These are phyloP conservation scores for Celoporthe dispersa DNA, from an alignment of 2,329 filamentous ascomycete species.

Conservation along the genomic window DNA sequence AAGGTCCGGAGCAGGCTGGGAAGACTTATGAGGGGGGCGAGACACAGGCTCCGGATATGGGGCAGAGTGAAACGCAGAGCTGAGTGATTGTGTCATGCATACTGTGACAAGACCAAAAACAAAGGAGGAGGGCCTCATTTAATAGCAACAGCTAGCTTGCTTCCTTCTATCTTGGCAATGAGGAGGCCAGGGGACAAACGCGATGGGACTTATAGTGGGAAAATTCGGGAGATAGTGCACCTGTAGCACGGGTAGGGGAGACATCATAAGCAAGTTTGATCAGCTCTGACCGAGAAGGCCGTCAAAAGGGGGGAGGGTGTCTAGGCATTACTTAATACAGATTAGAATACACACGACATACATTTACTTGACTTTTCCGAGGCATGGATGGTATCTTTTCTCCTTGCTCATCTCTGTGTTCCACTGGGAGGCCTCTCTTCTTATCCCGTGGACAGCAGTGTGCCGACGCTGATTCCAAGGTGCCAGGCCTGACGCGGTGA, in stretches of 20 bases:
- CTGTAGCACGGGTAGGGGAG: neutral
- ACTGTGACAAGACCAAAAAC: too few relatives aligned
- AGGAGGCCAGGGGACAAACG: neutral
- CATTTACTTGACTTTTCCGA: neutral
- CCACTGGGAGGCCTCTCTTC: neutral
- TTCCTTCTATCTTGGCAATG: constrained; percentile 7
- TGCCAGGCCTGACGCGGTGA: neutral
- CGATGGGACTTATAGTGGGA: neutral
- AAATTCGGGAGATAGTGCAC: neutral
- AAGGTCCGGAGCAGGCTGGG: constrained; percentile 23
- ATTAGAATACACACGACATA: constrained; percentile 29
- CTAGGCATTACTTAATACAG: constrained; percentile 17
- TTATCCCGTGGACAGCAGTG: neutral
- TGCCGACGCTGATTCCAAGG: neutral
- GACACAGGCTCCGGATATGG: constrained; percentile 26
- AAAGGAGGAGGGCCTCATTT: neutral
- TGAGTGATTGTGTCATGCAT: constrained; percentile 4
- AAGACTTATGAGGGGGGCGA: constrained; percentile 26
- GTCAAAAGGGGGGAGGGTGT: neutral
- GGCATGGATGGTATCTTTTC: neutral
- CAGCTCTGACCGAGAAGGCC: neutral
- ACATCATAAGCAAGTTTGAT: constrained; percentile 10
- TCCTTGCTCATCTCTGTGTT: neutral
- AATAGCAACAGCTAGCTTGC: neutral
- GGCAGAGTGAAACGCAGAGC: constrained; percentile 19